Evolutionary conservation across 495 filamentous ascomycete species (phyloP).

Genomic region (Hapsidospora chrysogenum): DNA sequence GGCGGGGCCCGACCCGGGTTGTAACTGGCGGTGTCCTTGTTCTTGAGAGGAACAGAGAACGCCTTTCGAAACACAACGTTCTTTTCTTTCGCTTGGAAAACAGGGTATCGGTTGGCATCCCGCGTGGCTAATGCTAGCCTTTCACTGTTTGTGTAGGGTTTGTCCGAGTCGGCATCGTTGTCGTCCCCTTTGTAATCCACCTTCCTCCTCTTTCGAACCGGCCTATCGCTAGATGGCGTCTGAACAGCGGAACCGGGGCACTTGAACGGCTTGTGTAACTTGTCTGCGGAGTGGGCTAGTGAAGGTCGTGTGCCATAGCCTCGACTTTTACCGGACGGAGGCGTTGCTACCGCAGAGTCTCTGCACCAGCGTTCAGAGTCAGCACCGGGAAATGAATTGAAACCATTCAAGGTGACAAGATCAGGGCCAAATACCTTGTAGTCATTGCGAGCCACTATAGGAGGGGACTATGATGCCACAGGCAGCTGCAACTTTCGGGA

Average conservation of each 20-base stretch:
- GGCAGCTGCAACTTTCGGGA: too few species aligned
- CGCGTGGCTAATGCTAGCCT: constrained; percentile 71
- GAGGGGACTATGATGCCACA: too few species aligned
- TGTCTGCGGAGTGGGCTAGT: too few species aligned
- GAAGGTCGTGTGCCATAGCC: too few species aligned
- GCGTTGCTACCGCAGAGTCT: too few species aligned
- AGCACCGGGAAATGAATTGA: too few species aligned
- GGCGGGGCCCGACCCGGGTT: constrained; percentile 67
- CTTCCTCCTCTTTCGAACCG: constrained; percentile 71
- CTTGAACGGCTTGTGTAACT: constrained; percentile 67
- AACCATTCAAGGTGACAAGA: too few species aligned
- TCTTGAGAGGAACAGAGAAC: constrained; percentile 76
- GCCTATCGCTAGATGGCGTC: constrained; percentile 59
- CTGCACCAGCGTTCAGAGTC: too few species aligned
- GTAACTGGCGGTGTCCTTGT: constrained; percentile 58
- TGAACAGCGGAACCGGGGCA: constrained; percentile 70
- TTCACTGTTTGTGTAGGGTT: constrained; percentile 78
- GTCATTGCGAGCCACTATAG: too few species aligned
- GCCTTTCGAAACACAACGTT: constrained; percentile 58
- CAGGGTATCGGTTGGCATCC: constrained; percentile 77
- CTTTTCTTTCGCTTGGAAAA: constrained; percentile 83
- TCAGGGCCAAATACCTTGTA: too few species aligned
- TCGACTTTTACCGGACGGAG: too few species aligned
- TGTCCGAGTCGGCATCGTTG: constrained; percentile 53
- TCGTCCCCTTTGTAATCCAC: constrained; percentile 80